Conservation (phyloP, 495 filamentous ascomycete genomes). For the Niebla homalea region DNA sequence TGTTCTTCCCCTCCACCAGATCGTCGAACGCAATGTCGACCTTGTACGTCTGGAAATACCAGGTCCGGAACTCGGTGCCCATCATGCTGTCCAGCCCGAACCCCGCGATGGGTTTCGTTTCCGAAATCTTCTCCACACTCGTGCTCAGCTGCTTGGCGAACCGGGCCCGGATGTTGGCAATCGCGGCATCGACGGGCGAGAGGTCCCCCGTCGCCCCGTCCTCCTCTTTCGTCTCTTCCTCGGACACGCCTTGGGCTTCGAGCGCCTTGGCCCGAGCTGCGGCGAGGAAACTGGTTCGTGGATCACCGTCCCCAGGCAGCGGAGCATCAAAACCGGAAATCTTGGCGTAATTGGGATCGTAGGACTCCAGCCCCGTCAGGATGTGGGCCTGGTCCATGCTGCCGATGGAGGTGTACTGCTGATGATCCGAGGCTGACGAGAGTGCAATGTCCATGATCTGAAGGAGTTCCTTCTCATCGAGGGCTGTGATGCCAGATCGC, state of each 20-base stretch:
- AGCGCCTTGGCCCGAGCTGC: not conserved
- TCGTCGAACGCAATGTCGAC: slow-evolving; percentile 35
- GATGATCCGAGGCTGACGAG: not conserved
- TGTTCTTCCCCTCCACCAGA: too few species aligned
- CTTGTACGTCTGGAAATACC: slow-evolving; percentile 35
- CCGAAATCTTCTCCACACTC: slow-evolving; percentile 32
- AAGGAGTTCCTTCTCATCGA: slow-evolving; percentile 25
- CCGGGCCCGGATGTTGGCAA: too few species aligned
- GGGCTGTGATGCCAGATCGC: slow-evolving; percentile 20
- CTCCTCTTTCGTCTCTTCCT: too few species aligned
- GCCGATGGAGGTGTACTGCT: not conserved
- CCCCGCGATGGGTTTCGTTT: slow-evolving; percentile 29
- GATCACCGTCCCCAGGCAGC: slow-evolving; percentile 11
- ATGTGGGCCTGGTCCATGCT: slow-evolving; percentile 9
- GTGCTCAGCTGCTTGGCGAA: too few species aligned
- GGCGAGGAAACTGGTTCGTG: slow-evolving; percentile 10
- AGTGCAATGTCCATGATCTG: slow-evolving; percentile 24
- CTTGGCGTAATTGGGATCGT: slow-evolving; percentile 11
- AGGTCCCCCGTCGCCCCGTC: too few species aligned
- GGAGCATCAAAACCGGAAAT: slow-evolving; percentile 18
- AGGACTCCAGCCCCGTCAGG: slow-evolving; percentile 18
- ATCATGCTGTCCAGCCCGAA: slow-evolving; percentile 43
- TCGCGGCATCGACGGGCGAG: too few species aligned
- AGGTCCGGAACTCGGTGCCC: slow-evolving; percentile 40
- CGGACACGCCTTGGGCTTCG: too few species aligned